These are phyloP conservation scores for Leptosphaerulina australis DNA, from an alignment of 2,329 filamentous ascomycete species.

Conservation along the genomic window DNA sequence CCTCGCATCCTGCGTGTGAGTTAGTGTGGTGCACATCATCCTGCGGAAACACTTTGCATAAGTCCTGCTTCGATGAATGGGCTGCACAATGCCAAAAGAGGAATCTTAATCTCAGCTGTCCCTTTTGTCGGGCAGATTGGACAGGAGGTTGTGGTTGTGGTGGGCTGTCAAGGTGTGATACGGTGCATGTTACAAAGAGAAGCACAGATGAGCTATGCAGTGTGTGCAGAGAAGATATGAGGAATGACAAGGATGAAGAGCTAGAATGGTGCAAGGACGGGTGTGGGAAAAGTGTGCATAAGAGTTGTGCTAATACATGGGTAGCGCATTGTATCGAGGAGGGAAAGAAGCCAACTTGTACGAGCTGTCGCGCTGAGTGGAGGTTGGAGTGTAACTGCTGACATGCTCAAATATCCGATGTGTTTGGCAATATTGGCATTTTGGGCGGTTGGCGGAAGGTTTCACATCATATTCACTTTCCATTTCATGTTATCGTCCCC, in stretches of 20 bases:
- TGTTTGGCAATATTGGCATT: no score
- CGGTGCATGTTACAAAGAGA: background rate
- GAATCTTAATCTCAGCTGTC: constrained; percentile 7
- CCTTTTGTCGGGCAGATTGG: constrained; percentile 25
- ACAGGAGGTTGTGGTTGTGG: constrained; percentile 10
- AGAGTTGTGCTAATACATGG: constrained; percentile 22
- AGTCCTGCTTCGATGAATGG: constrained; percentile 25
- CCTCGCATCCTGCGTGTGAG: constrained; percentile 1
- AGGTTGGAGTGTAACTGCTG: constrained; percentile 4
- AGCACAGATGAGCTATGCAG: constrained; percentile 3
- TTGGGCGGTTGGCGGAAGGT: background rate
- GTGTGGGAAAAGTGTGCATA: constrained; percentile 28
- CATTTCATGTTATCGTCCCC: no score
- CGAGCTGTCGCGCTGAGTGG: constrained; percentile 16
- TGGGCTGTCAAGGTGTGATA: background rate
- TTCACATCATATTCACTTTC: no score
- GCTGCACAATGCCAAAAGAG: background rate
- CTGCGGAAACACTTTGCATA: constrained; percentile 25
- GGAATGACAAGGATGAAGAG: background rate
- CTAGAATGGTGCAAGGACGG: constrained; percentile 23
- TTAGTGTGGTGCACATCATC: constrained; percentile 27
- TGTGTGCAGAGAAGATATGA: constrained; percentile 7
- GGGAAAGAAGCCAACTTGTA: constrained; percentile 2
- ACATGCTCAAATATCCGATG: no score
- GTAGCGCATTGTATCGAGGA: background rate